A percentile compares a stretch with the other conserved stretches of the same genome.
phyloP scores from a whole-genome alignment of 139 green algal species.

The Parachlorella kessleri region DNA sequence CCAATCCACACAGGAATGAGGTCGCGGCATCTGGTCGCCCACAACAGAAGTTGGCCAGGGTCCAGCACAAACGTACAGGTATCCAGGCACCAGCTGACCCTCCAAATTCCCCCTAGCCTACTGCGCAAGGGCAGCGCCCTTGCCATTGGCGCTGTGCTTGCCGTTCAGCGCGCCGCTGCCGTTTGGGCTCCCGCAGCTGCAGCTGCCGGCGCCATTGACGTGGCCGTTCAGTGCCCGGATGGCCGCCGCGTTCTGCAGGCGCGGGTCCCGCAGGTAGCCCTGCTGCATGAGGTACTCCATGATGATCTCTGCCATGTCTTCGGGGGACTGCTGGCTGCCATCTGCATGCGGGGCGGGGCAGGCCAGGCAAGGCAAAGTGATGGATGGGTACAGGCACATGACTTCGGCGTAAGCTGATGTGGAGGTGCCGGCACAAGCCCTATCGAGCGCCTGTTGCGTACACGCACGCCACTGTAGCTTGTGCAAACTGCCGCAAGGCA shows the following conservation, averaged over 20 bases:
- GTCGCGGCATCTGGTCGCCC: not conserved
- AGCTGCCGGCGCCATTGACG: not conserved
- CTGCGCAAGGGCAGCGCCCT: not conserved
- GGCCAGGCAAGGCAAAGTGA: not conserved
- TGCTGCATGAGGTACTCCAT: conserved; percentile 7
- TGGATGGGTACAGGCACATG: not conserved
- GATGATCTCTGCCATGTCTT: conserved; percentile 23
- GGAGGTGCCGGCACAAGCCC: too few relatives aligned
- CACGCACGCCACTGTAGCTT: too few relatives aligned
- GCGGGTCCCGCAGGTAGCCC: conserved; percentile 21
- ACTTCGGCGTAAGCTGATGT: not conserved
- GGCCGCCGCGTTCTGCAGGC: not conserved
- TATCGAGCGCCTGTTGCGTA: too few relatives aligned
- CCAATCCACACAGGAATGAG: not conserved
- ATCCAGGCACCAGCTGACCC: not conserved
- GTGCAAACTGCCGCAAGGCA: too few relatives aligned
- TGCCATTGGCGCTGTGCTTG: not conserved
- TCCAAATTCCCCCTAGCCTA: not conserved
- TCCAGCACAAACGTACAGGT: too few relatives aligned
- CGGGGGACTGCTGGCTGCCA: conserved; percentile 3
- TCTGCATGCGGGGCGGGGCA: conserved; percentile 6
- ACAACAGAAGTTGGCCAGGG: not conserved
- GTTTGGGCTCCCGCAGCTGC: too few relatives aligned
- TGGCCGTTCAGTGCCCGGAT: not conserved
- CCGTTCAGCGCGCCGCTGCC: not conserved